Evolutionary conservation across 179 eudicot genomes (phyloP), one percentile per base, ranked within the genome.

Genomic region (Amaranthus tricolor): DNA sequence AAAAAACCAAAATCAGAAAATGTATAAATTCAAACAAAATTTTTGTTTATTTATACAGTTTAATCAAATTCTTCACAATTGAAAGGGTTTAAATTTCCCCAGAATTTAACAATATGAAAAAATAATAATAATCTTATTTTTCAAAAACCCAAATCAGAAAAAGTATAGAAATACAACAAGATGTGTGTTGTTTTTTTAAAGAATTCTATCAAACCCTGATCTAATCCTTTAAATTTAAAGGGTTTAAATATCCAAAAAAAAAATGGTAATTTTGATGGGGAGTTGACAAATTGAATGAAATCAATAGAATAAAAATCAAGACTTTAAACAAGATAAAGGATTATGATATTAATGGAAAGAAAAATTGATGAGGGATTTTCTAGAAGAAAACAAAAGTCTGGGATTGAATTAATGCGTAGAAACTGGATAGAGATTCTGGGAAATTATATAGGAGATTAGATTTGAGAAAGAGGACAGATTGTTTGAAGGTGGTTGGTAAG

Each of bases 351-450:
- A 31, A 31, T 31, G 40, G 40, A 31, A 69, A 31, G 58, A 53
- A 74, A 73, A 66, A 3, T 3, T 7, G 20, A 49, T n/a, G 54
- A 0, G 6, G 17, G 15, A 9, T 50, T 31, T n/a, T 20, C 24
- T 47, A 11, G 70, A 66, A 66, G 61, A 60, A 44, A 31, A 31
- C 40, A 65, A 20, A 54, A 48, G 6, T 61, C 10, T 21, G 4
- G 51, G 12, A 14, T 1, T 58, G 50, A 10, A 48, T 57, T 10
- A 51, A 63, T 12, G 49, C 15, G 60, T 40, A 64, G 55, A 74
- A 66, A 74, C 50, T 58, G 71, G 19, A 66, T 44, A 5, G 56
- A 66, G 71, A 74, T 55, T 44, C 45, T 65, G 70, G 71, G 40
- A 31, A 6, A 14, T 53, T 70, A 7, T 70, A 55, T 53, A 70